A percentile compares a stretch with the other conserved stretches of the same genome.
These are phyloP conservation scores for Brasenia schreberi DNA, from an alignment of 164 flowering plant species.

Conservation along the genomic window DNA sequence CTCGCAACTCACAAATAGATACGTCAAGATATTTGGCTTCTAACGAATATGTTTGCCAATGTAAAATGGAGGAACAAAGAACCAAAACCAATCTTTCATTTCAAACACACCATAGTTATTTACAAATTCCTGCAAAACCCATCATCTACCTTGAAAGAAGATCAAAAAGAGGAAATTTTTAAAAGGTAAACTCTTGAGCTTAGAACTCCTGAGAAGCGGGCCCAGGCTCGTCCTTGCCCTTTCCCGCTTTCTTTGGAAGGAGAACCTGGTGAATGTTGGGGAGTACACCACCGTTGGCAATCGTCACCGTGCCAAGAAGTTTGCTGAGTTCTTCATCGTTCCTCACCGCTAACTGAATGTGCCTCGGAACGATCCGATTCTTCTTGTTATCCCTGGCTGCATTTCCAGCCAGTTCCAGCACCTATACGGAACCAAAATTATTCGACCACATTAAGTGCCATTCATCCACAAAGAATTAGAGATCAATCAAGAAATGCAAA, in stretches of 20 bases:
- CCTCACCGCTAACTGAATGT: slow-evolving; percentile 62
- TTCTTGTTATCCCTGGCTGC: slow-evolving; percentile 71
- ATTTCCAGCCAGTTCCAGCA: slow-evolving; percentile 57
- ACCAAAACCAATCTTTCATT: too few relatives aligned
- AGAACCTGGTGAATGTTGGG: slow-evolving; percentile 48
- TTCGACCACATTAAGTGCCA: background rate
- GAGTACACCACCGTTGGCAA: slow-evolving; percentile 54
- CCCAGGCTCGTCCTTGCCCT: slow-evolving; percentile 41
- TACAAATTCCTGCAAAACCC: too few relatives aligned
- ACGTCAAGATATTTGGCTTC: too few relatives aligned
- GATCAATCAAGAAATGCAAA: too few relatives aligned
- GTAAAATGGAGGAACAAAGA: too few relatives aligned
- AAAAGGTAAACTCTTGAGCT: slow-evolving; percentile 1
- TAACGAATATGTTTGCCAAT: too few relatives aligned
- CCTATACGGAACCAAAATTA: slow-evolving; percentile 13
- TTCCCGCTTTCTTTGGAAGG: slow-evolving; percentile 42
- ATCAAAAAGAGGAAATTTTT: too few relatives aligned
- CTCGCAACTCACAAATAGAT: too few relatives aligned
- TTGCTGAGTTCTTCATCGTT: slow-evolving; percentile 59
- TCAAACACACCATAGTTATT: too few relatives aligned
- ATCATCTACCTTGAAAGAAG: background rate
- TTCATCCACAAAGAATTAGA: too few relatives aligned
- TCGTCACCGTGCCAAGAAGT: slow-evolving; percentile 49
- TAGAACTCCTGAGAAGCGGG: slow-evolving; percentile 56
- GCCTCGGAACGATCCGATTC: slow-evolving; percentile 58